Evolutionary conservation across 208 protist species (phyloP).

Genomic region (Acanthamoeba rhysodes): DNA sequence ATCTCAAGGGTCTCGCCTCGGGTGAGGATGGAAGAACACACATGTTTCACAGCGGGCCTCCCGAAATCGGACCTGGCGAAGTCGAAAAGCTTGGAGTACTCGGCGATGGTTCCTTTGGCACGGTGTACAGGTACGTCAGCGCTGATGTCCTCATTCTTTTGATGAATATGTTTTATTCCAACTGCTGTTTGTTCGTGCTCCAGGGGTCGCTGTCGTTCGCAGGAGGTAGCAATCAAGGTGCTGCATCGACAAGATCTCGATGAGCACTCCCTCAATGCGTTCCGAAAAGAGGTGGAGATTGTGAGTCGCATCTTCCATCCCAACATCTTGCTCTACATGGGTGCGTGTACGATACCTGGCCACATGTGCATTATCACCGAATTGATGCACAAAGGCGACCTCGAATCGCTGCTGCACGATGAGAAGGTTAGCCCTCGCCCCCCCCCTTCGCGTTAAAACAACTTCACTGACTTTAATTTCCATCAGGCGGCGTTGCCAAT

Average conservation of each 20-base stretch:
- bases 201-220: slow-evolving; percentile 66
- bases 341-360: slow-evolving; percentile 87
- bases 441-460: not conserved
- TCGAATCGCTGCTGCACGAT: slow-evolving; percentile 82
- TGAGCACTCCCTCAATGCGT: slow-evolving; percentile 65
- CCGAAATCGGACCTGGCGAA: slow-evolving; percentile 57
- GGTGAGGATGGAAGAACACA: not conserved
- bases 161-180: too few species aligned
- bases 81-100: slow-evolving; percentile 60
- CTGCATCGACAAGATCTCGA: slow-evolving; percentile 71
- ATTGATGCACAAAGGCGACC: slow-evolving; percentile 81
- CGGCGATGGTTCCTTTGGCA: slow-evolving; percentile 71
- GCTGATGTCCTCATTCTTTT: not conserved
- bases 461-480: not conserved
- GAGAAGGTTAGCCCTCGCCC: slow-evolving; percentile 16
- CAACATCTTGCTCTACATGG: slow-evolving; percentile 91
- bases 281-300: slow-evolving; percentile 75
- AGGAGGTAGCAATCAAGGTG: slow-evolving; percentile 71
- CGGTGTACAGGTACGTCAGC: slow-evolving; percentile 8
- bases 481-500: not conserved
- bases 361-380: slow-evolving; percentile 90
- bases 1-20: not conserved
- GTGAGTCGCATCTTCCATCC: slow-evolving; percentile 82
- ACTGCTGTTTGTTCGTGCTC: not conserved
- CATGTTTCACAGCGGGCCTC: slow-evolving; percentile 71